Conservation (phyloP, 129 eudicot genomes). For the Calendula officinalis region DNA sequence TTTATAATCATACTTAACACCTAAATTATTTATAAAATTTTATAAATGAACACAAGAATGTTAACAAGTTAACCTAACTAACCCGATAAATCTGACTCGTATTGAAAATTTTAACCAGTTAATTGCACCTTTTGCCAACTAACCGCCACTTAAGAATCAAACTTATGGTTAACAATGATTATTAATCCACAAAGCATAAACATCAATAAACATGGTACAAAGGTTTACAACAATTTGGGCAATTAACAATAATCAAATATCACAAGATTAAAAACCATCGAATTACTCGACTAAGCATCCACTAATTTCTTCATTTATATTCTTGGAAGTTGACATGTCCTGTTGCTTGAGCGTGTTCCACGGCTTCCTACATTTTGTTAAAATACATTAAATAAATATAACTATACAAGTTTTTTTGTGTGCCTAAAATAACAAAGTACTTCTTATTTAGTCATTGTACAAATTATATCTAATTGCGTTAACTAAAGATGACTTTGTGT, state of each 20-base stretch:
- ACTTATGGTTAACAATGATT: too few relatives aligned
- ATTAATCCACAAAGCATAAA: not conserved
- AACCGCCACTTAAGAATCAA: too few relatives aligned
- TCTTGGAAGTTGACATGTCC: constrained; percentile 96
- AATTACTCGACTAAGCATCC: not conserved
- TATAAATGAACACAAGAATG: too few relatives aligned
- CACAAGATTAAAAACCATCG: not conserved
- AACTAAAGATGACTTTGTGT: too few relatives aligned
- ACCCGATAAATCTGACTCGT: too few relatives aligned
- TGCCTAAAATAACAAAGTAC: not conserved
- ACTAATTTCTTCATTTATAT: constrained; percentile 40
- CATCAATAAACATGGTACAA: constrained; percentile 21
- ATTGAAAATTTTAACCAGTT: too few relatives aligned
- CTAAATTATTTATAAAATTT: too few relatives aligned
- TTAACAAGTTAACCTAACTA: too few relatives aligned
- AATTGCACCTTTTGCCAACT: too few relatives aligned
- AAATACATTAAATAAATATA: not conserved
- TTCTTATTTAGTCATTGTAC: not conserved
- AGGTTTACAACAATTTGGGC: constrained; percentile 26
- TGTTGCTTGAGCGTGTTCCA: constrained; percentile 92
- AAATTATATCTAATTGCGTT: too few relatives aligned
- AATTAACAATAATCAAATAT: constrained; percentile 18
- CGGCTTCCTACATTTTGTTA: constrained; percentile 66
- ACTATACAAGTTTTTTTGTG: not conserved
- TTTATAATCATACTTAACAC: too few relatives aligned